Evolutionary conservation across 1,284 basidiomycete species (phyloP).

Genomic region (Pascua sp.): DNA sequence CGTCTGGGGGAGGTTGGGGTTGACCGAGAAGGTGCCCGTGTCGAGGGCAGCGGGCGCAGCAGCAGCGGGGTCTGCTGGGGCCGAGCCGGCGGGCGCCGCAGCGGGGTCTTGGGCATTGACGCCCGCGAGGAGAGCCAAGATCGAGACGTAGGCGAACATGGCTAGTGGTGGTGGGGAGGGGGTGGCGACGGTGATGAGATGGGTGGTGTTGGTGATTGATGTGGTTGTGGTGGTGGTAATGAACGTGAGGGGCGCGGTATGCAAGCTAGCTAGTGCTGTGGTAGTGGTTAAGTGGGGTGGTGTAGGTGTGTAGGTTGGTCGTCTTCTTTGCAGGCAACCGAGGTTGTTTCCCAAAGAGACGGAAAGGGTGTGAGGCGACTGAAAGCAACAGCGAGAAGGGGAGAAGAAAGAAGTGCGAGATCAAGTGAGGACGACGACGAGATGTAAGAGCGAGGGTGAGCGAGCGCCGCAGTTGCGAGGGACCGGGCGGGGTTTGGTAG

Average conservation of each 20-base stretch:
- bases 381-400: too few relatives aligned
- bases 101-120: conserved; percentile 14
- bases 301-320: too few relatives aligned
- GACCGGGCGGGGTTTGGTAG: too few relatives aligned
- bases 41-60: conserved; percentile 3
- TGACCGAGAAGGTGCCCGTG: conserved; percentile 8
- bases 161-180: conserved; percentile 2
- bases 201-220: background rate
- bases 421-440: too few relatives aligned
- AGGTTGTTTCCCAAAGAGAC: too few relatives aligned
- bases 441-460: too few relatives aligned
- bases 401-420: too few relatives aligned
- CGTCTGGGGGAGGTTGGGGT: conserved; percentile 31
- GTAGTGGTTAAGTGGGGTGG: background rate
- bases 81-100: too few relatives aligned
- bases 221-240: background rate
- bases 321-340: too few relatives aligned
- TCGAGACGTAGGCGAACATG: background rate
- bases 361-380: too few relatives aligned
- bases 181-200: background rate
- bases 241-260: background rate
- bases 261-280: background rate
- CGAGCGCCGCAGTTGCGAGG: too few relatives aligned
- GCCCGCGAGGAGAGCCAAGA: conserved; percentile 21
- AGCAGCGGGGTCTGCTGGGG: conserved; percentile 4